Evolutionary conservation across 371 early-diverging fungal species (phyloP), one percentile per base, ranked within the genome.

Genomic region (Zopfochytrium polystomum): DNA sequence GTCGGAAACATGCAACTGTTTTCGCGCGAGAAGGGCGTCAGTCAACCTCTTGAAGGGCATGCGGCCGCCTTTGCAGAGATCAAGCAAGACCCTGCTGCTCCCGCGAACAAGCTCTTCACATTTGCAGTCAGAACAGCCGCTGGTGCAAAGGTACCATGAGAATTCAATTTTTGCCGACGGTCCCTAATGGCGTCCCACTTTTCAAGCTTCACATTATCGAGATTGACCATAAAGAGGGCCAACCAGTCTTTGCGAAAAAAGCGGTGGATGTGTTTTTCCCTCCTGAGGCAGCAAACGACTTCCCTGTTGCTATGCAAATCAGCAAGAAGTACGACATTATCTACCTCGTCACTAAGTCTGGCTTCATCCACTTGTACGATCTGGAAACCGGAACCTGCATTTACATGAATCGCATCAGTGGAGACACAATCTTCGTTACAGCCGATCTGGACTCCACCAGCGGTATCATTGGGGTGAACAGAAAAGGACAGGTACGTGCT

Each of bases 301-400:
- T 97, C 80, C 98, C 98, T 26, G 96, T 98, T 2, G 85, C 94
- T 6, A 92, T 96, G 94, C 96, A 97, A 79, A 82, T 95, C 57
- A 87, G 90, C 55, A 83, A 87, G 45, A 91, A 90, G 77, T 92
- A 91, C 71, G 90, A 89, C 65, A 81, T 96, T 44, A 88, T 95
- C 56, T 98, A 86, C 74, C 72, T 98, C 52, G 90, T 97, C 44
- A 98, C 97, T 60, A 97, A 96, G 78, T 90, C 87, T 72, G 98
- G 98, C n/a, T 96, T 89, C 70, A 89, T 97, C 58, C 96, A 97
- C 69, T 77, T 98, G 30, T 96, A 92, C 75, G 96, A 96, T 66
- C 79, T 98, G 44, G 96, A 94, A 72, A 82, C 90, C 7, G 96
- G 93, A 31, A 84, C 87, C 15, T 91, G 93, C 73, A 86, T 98